Evolutionary conservation across 441 rosid species (phyloP).

Genomic region (Gossypium schwendimanii): DNA sequence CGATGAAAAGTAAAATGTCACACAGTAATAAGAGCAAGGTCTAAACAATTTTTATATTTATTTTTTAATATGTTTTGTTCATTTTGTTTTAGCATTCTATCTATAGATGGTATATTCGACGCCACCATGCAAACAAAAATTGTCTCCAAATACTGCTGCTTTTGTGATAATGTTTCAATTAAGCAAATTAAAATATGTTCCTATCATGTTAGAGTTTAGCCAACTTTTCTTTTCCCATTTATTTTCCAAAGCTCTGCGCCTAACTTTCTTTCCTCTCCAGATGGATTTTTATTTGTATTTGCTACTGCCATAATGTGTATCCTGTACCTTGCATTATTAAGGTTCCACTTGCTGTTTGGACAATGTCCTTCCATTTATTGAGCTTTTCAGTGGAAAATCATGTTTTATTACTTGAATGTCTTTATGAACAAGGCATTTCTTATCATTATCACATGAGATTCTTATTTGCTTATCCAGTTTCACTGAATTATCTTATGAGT

Average conservation of each 20-base stretch:
- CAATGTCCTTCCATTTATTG: not conserved
- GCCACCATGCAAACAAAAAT: not conserved
- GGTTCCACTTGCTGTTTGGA: not conserved
- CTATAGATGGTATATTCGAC: not conserved
- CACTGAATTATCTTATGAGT: constrained; percentile 3
- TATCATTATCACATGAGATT: not conserved
- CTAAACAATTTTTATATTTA: not conserved
- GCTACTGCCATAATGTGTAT: not conserved
- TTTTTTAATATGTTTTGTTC: not conserved
- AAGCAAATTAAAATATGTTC: not conserved
- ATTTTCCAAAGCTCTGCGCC: not conserved
- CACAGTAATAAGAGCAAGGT: not conserved
- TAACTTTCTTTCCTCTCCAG: not conserved
- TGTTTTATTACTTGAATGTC: not conserved
- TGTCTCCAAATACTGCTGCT: not conserved
- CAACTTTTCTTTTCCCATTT: not conserved
- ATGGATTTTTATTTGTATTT: not conserved
- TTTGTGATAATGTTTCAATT: not conserved
- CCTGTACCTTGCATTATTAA: not conserved
- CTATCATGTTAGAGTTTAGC: not conserved
- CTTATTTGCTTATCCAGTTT: not conserved
- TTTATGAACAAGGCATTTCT: not conserved
- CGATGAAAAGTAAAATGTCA: not conserved
- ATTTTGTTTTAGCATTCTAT: not conserved
- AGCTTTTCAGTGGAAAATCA: not conserved